These are phyloP conservation scores for Cladophialophora psammophila DNA, from an alignment of 2,329 filamentous ascomycete genomes.

Conservation along the genomic window DNA sequence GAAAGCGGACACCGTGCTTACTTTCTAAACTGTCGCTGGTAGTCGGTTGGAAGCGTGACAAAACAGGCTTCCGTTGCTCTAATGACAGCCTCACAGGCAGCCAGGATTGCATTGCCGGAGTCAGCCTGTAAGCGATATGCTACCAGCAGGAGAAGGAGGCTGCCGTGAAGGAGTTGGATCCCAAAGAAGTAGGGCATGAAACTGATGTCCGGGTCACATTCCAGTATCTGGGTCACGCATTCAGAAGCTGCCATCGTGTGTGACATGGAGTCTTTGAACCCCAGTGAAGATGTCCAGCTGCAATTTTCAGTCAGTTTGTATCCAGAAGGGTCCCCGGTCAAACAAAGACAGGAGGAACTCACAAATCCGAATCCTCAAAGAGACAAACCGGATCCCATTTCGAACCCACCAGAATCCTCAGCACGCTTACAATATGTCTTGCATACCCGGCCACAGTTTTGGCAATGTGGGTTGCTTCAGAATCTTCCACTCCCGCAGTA, in stretches of 20 bases:
- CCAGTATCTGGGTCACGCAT: constrained; percentile 56
- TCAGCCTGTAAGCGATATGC: constrained; percentile 56
- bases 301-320: background rate
- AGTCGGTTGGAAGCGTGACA: constrained; percentile 59
- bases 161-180: constrained; percentile 61
- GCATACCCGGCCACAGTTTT: constrained; percentile 57
- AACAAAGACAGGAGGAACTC: background rate
- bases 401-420: constrained; percentile 58
- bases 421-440: constrained; percentile 57
- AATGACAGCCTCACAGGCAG: constrained; percentile 60
- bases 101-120: constrained; percentile 47
- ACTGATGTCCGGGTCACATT: constrained; percentile 58
- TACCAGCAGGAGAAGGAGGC: constrained; percentile 59
- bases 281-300: constrained; percentile 55
- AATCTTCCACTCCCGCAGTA: constrained; percentile 30
- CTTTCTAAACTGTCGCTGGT: constrained; percentile 64
- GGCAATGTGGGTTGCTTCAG: constrained; percentile 45
- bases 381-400: constrained; percentile 61
- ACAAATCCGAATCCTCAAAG: constrained; percentile 57
- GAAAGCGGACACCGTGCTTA: background rate
- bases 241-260: constrained; percentile 59
- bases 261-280: constrained; percentile 56
- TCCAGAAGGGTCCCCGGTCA: background rate
- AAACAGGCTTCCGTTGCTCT: constrained; percentile 61
- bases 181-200: constrained; percentile 63